Base-by-base conservation (phyloP, 2,329 filamentous ascomycete species). In the Claviceps lovelessii region DNA sequence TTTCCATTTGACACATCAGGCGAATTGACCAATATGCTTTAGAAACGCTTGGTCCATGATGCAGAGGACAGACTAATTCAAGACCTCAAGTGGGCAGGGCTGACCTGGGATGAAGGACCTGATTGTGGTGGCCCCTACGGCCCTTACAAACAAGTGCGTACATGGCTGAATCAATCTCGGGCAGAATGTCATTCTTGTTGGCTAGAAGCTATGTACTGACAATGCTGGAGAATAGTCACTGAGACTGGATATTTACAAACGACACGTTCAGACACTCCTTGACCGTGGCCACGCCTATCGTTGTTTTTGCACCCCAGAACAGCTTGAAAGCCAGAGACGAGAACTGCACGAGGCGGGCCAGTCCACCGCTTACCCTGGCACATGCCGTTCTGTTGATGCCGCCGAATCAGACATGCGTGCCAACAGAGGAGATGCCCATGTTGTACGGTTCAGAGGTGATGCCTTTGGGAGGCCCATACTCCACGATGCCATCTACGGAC, bases 21-120 rank as follows among this genome's bases (percentile, higher is more conserved):
- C 45, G 56, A 29, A n/a, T 46, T 45, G 19, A 57, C 23, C 13
- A 39, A 28, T 15, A 19, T 15, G 49, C 4, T 33, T 56, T 56
- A 93, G 87, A 88, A 85, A 72, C 83, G 93, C 57, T 84, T 91
- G 9, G 82, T 97, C 4, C 71, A 76, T 0, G 90, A 85, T 64
- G 90, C 93, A 1, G 90, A 96, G 67, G 69, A 84, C 57, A 79
- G 83, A 54, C 72, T 98, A 3, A 86, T 85, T 60, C 73, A 85
- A 56, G 91, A 97, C 65, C 70, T 98, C 54, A 76, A 77, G 71
- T 98, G 93, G 93, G 86, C 90, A 19, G 90, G 90, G 0, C 72
- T 98, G 37, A 73, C 85, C 53, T 98, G 91, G 91, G 90, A 96
- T 69, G 94, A 98, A 80, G 90, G 90, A 3, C 93, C 93, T 4